Conservation (phyloP, 768 basidiomycete genomes). For the Baorangia bicolor region DNA sequence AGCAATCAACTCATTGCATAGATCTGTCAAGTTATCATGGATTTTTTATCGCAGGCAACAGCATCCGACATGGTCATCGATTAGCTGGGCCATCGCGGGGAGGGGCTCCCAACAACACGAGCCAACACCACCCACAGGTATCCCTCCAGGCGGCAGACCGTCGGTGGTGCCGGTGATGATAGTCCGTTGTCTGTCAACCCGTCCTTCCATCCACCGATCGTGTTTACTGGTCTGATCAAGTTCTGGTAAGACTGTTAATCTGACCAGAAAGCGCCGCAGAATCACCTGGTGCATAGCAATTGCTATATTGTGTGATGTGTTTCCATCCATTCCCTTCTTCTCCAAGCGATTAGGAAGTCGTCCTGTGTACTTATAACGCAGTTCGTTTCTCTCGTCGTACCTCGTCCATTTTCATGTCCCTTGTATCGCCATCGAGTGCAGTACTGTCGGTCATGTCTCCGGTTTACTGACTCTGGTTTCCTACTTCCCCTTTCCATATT, state of each 20-base stretch:
- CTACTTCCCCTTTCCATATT: conserved; percentile 17
- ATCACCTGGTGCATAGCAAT: conserved; percentile 5
- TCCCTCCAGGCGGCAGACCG: background rate
- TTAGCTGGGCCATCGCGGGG: too few species aligned
- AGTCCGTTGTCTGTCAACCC: conserved; percentile 18
- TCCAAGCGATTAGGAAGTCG: conserved; percentile 1
- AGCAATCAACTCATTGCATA: conserved; percentile 7
- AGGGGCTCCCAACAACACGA: background rate
- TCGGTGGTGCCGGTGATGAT: conserved; percentile 7
- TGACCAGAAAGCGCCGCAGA: conserved; percentile 5
- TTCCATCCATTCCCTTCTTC: conserved; percentile 1
- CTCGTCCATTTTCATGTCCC: conserved; percentile 5
- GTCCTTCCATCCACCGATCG: conserved; percentile 11
- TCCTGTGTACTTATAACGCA: conserved; percentile 1
- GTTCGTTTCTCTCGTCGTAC: conserved; percentile 6
- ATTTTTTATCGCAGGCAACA: background rate
- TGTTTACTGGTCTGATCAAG: background rate
- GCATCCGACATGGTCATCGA: background rate
- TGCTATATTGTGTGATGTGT: conserved; percentile 12
- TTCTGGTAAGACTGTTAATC: conserved; percentile 17
- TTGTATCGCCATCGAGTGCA: conserved; percentile 12
- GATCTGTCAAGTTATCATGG: background rate
- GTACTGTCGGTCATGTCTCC: conserved; percentile 4
- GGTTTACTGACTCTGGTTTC: conserved; percentile 15
- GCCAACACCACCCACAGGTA: background rate